Percentiles rank a stretch among this genome's conserved stretches.
These are phyloP conservation scores for Firmiana major DNA, from an alignment of 345 rosid genomes.

Conservation along the genomic window DNA sequence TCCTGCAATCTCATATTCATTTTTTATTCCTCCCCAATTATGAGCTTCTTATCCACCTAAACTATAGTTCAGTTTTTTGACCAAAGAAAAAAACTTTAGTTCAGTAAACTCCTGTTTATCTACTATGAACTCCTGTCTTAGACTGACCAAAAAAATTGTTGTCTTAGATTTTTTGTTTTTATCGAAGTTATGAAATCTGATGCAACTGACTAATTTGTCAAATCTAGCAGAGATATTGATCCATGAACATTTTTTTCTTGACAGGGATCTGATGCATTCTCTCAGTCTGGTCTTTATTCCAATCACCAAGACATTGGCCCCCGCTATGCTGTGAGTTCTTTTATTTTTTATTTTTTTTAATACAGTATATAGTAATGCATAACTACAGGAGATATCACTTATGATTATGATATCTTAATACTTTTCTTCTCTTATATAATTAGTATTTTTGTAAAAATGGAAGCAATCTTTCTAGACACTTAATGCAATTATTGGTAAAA, in stretches of 20 bases:
- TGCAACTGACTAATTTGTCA: neutral
- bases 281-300: slow-evolving; percentile 95
- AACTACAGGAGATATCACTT: neutral
- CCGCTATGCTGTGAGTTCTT: slow-evolving; percentile 77
- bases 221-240: slow-evolving; percentile 2
- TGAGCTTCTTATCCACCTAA: neutral
- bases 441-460: neutral
- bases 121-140: neutral
- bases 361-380: neutral
- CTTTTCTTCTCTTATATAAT: neutral
- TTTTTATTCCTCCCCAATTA: neutral
- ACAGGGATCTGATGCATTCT: slow-evolving; percentile 95
- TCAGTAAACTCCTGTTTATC: neutral
- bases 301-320: slow-evolving; percentile 99
- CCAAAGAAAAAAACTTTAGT: no score
- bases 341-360: neutral
- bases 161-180: neutral
- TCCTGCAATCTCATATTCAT: neutral
- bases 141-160: neutral
- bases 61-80: neutral
- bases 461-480: neutral
- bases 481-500: neutral
- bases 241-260: slow-evolving; percentile 15
- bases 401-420: neutral
- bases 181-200: neutral